phyloP scores from a whole-genome alignment of 305 asterid genomes.

The Fraxinus albicans region DNA sequence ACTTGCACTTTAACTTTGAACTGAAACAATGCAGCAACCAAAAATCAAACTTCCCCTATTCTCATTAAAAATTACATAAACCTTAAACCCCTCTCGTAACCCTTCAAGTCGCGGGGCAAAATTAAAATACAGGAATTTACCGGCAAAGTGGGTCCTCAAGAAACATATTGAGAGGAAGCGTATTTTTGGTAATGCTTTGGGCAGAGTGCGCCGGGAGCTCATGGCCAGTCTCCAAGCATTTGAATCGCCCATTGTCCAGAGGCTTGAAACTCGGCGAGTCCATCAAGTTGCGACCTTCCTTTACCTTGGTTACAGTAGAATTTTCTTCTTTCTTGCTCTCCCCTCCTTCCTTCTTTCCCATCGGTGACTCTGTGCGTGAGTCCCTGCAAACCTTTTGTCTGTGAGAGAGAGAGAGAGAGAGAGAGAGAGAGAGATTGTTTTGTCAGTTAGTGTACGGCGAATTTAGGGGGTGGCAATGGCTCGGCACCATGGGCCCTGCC shows the following conservation, averaged over 20 bases:
- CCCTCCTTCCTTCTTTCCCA: constrained; percentile 64
- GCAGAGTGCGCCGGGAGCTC: constrained; percentile 79
- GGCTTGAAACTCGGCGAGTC: constrained; percentile 64
- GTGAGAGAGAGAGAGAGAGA: background rate
- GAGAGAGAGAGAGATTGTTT: no score
- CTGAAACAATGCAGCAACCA: constrained; percentile 43
- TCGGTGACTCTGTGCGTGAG: constrained; percentile 3
- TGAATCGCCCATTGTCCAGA: constrained; percentile 71
- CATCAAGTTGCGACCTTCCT: constrained; percentile 66
- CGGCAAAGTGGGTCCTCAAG: constrained; percentile 63
- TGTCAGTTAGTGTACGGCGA: no score
- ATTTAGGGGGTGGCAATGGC: no score
- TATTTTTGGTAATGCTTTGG: constrained; percentile 46
- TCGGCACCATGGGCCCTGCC: no score
- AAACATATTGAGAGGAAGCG: constrained; percentile 87
- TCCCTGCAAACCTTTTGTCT: background rate
- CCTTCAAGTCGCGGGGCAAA: background rate
- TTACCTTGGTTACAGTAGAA: constrained; percentile 29
- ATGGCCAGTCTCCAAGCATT: constrained; percentile 88
- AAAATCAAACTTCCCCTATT: background rate
- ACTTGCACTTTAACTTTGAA: constrained; percentile 45
- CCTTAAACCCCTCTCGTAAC: background rate
- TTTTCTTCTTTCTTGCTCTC: constrained; percentile 38
- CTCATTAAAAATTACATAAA: background rate
- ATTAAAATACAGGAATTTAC: constrained; percentile 27